Conservation (phyloP, 345 rosid genomes). For the Microcos paniculata region DNA sequence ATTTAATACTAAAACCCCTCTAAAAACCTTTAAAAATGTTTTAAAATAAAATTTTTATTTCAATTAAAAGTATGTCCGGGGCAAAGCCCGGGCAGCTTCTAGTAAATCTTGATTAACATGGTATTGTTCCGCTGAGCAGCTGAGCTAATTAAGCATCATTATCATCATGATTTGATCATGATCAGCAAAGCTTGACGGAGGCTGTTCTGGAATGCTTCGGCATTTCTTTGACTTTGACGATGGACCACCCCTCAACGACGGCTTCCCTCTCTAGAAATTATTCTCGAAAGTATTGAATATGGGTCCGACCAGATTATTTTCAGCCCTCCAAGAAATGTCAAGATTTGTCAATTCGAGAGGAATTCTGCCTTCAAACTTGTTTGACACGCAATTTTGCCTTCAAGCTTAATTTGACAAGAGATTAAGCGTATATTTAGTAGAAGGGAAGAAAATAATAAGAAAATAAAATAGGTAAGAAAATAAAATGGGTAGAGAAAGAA, state of each 20-base stretch:
- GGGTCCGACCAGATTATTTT: constrained; percentile 4
- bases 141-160: no score
- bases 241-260: background rate
- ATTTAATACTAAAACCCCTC: no score
- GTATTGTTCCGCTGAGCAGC: background rate
- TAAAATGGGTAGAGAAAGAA: no score
- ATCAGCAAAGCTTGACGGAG: background rate
- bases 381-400: constrained; percentile 9
- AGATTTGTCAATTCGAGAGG: background rate
- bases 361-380: constrained; percentile 11
- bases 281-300: background rate
- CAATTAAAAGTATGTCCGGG: no score
- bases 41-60: no score
- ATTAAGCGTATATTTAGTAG: no score
- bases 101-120: no score
- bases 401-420: no score
- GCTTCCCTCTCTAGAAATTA: background rate
- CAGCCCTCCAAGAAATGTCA: background rate
- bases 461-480: no score
- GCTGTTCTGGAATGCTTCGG: background rate
- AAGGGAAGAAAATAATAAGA: no score
- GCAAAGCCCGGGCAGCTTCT: no score
- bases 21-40: no score
- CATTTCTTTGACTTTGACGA: background rate
- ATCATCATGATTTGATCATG: background rate